Conservation (phyloP, 192 early-diverging fungal species). For the Podila horticola region DNA sequence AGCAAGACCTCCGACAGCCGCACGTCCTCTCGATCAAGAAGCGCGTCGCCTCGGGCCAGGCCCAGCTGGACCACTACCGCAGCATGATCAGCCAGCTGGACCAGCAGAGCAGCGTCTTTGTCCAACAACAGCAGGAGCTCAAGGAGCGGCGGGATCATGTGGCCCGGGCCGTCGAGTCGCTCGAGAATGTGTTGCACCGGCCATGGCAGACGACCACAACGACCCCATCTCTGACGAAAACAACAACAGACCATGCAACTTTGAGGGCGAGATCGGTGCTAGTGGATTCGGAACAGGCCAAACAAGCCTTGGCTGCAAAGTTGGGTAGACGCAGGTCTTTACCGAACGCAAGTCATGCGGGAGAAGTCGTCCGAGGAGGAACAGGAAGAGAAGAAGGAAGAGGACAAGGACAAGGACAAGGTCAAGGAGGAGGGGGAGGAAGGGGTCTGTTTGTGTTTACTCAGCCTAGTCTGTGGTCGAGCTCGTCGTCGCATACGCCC, state of each 20-base stretch:
- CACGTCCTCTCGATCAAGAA: not conserved
- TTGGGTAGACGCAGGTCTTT: not conserved
- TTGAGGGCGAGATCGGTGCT: too few relatives aligned
- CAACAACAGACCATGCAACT: not conserved
- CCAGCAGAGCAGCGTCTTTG: not conserved
- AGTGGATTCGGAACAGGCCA: too few relatives aligned
- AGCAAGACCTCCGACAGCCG: not conserved
- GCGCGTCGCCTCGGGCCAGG: not conserved
- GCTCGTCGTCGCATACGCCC: too few relatives aligned
- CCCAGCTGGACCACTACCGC: not conserved
- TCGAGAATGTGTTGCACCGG: not conserved
- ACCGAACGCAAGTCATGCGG: constrained; percentile 1
- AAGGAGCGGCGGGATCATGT: not conserved
- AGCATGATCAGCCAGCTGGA: not conserved
- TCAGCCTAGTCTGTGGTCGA: not conserved
- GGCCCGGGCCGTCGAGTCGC: not conserved
- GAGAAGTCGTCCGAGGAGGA: not conserved
- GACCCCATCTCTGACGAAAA: not conserved
- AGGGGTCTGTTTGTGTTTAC: not conserved
- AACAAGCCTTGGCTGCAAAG: not conserved
- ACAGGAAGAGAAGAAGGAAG: not conserved
- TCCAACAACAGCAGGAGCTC: not conserved
- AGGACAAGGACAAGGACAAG: not conserved
- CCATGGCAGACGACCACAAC: not conserved
- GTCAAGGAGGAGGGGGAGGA: not conserved